phyloP scores from a whole-genome alignment of 73 alveolate species.

The Paramecium tetraurelia region DNA sequence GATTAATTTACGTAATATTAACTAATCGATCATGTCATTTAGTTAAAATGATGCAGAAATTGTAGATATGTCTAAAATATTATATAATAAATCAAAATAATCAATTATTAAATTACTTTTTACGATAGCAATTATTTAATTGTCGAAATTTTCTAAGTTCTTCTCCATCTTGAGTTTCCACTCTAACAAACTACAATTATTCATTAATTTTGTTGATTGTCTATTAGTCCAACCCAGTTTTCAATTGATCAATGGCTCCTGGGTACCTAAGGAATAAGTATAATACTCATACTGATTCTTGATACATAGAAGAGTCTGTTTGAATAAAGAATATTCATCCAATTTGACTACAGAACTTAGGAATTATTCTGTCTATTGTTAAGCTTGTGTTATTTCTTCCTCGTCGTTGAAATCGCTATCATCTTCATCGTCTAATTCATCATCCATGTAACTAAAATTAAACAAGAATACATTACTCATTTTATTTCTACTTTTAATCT shows the following conservation, averaged over 20 bases:
- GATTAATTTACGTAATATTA: not conserved
- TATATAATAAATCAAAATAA: not conserved
- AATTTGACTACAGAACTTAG: not conserved
- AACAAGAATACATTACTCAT: not conserved
- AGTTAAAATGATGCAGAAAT: not conserved
- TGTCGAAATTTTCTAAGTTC: not conserved
- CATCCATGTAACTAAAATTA: not conserved
- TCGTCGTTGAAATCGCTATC: slow-evolving; percentile 5
- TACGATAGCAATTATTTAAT: not conserved
- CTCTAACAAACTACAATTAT: not conserved
- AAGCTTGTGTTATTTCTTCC: not conserved
- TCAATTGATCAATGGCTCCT: not conserved
- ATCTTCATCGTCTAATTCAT: not conserved
- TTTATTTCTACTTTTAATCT: not conserved
- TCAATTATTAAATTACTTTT: not conserved
- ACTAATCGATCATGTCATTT: not conserved
- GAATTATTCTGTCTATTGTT: not conserved
- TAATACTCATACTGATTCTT: not conserved
- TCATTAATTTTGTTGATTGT: not conserved
- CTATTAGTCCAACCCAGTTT: not conserved
- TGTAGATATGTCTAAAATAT: not conserved
- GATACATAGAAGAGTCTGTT: not conserved
- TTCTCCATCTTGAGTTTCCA: not conserved
- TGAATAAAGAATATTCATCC: not conserved
- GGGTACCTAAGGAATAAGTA: not conserved